Evolutionary conservation across 176 grass and related monocot species (phyloP).

Genomic region (Juncus effusus): DNA sequence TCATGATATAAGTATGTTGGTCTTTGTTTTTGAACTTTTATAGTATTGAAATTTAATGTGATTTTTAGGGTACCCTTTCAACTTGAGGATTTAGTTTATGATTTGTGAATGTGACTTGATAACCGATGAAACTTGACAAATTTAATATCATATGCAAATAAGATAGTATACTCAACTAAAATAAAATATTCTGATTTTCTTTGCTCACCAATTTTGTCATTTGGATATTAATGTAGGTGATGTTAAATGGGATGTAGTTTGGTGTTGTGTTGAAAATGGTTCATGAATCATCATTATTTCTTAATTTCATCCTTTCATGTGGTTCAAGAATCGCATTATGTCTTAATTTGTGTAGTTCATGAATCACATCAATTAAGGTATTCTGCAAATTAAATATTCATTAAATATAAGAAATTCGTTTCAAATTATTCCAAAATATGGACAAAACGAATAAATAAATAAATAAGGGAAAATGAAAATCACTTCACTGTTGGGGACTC

Average conservation of each 20-base stretch:
- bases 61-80: constrained; percentile 6
- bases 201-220: neutral
- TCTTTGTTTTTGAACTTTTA: constrained; percentile 11
- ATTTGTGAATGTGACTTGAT: constrained; percentile 12
- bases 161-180: neutral
- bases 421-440: no score
- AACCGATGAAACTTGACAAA: constrained; percentile 6
- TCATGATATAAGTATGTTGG: constrained; percentile 7
- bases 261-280: no score
- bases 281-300: no score
- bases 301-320: no score
- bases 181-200: neutral
- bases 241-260: neutral
- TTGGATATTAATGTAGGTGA: neutral
- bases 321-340: no score
- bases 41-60: neutral
- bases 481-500: no score
- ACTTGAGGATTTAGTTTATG: constrained; percentile 10
- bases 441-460: no score
- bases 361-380: no score
- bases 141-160: neutral
- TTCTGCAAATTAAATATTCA: no score
- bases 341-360: no score
- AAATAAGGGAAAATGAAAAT: no score
- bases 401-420: no score